A percentile compares a stretch with the other conserved stretches of the same genome.
Conservation (phyloP, 2,329 filamentous ascomycete genomes). For the Gnomoniopsis sp. region DNA sequence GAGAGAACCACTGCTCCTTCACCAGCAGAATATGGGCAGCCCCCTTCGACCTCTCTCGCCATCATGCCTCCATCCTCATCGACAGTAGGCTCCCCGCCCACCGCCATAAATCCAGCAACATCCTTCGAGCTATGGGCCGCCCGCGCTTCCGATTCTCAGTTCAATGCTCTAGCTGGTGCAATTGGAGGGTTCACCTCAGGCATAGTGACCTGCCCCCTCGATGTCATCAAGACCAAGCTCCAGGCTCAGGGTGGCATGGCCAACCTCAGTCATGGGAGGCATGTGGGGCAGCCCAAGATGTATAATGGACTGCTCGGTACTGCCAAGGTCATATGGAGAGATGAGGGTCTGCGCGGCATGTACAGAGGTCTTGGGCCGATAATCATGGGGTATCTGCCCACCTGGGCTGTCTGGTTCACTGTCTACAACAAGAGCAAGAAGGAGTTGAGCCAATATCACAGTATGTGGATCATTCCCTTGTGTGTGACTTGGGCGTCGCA, state of each 20-base stretch:
- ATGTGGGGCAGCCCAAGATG: conserved; percentile 53
- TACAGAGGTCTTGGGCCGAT: conserved; percentile 94
- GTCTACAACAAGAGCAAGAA: conserved; percentile 90
- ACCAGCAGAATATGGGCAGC: conserved; percentile 32
- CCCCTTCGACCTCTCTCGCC: conserved; percentile 21
- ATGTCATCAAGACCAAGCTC: conserved; percentile 98
- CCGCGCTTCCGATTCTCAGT: conserved; percentile 56
- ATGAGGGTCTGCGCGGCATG: conserved; percentile 86
- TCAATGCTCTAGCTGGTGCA: conserved; percentile 85
- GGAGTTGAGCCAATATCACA: conserved; percentile 63
- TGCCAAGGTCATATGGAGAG: conserved; percentile 76
- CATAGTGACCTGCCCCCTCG: conserved; percentile 91
- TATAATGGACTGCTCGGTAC: conserved; percentile 90
- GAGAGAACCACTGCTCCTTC: conserved; percentile 7
- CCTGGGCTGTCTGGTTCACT: conserved; percentile 97
- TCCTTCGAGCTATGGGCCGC: conserved; percentile 54
- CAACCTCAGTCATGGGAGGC: conserved; percentile 45
- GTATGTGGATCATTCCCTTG: conserved; percentile 38
- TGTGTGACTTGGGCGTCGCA: neutral
- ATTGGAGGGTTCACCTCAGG: conserved; percentile 89
- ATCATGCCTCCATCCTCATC: conserved; percentile 2
- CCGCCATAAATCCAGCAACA: conserved; percentile 25
- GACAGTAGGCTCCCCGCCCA: conserved; percentile 14
- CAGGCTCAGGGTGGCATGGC: conserved; percentile 88
- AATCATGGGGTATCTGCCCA: conserved; percentile 91